Evolutionary conservation across 2,329 filamentous ascomycete genomes (phyloP).

Genomic region (Aspergillus aculeatus): DNA sequence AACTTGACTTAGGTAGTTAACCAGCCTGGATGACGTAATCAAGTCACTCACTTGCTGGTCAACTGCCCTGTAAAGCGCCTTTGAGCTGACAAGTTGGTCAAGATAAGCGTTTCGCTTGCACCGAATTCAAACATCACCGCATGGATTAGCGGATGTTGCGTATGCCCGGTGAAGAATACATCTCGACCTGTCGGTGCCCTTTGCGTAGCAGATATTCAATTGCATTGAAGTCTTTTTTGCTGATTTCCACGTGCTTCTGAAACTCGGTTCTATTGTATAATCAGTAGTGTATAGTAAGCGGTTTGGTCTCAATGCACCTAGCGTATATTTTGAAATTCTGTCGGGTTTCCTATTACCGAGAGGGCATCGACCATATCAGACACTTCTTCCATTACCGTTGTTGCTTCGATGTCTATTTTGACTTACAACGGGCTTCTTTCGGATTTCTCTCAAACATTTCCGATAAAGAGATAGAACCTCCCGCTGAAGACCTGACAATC

Average conservation of each 20-base stretch:
- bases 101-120: neutral
- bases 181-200: constrained; percentile 76
- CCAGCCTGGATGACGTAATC: no score
- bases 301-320: constrained; percentile 32
- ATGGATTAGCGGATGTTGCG: constrained; percentile 61
- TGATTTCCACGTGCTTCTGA: constrained; percentile 63
- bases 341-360: constrained; percentile 37
- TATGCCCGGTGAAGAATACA: constrained; percentile 76
- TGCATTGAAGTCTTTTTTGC: constrained; percentile 81
- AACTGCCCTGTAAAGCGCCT: no score
- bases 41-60: no score
- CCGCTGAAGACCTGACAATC: constrained; percentile 82
- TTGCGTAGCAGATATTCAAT: constrained; percentile 84
- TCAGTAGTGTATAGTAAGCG: neutral
- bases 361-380: neutral
- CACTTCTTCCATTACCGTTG: neutral
- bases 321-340: constrained; percentile 44
- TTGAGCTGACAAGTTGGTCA: no score
- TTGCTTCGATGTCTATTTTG: neutral
- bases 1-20: no score
- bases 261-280: constrained; percentile 66
- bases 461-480: constrained; percentile 86
- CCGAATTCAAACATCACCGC: neutral
- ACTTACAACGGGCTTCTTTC: constrained; percentile 73
- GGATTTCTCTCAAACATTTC: constrained; percentile 75